These are phyloP conservation scores for Tulasnella sp. DNA, from an alignment of 768 basidiomycete species.

Conservation along the genomic window DNA sequence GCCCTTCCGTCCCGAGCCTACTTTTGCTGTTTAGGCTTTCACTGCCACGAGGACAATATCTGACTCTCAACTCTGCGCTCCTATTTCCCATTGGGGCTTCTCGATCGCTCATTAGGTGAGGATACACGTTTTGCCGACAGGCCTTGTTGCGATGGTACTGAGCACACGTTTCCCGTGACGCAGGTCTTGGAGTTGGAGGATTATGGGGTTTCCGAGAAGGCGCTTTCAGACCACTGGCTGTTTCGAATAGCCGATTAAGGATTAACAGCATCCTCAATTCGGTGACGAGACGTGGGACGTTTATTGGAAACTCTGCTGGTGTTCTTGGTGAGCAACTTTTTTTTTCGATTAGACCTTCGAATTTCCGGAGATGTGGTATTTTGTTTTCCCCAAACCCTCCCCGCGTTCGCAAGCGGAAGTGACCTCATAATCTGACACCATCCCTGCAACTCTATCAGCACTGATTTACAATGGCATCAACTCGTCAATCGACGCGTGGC, in stretches of 20 bases:
- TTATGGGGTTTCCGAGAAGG: slow-evolving; percentile 96
- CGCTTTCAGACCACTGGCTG: slow-evolving; percentile 77
- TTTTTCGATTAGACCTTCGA: background rate
- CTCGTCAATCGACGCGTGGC: slow-evolving; percentile 81
- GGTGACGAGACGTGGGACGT: slow-evolving; percentile 92
- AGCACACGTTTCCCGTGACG: slow-evolving; percentile 32
- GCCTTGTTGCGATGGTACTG: slow-evolving; percentile 9
- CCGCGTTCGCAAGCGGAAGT: background rate
- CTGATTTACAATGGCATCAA: slow-evolving; percentile 95
- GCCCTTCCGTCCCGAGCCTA: slow-evolving; percentile 38
- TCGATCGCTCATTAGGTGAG: slow-evolving; percentile 31
- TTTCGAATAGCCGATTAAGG: slow-evolving; percentile 80
- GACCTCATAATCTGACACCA: background rate
- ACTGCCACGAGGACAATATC: slow-evolving; percentile 36
- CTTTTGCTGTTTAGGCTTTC: slow-evolving; percentile 52
- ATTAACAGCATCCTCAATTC: slow-evolving; percentile 97
- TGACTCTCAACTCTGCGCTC: slow-evolving; percentile 37
- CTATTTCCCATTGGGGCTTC: slow-evolving; percentile 38
- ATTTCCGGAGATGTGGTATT: background rate
- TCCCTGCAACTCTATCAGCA: slow-evolving; percentile 48
- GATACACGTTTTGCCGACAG: slow-evolving; percentile 22
- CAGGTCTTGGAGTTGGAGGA: slow-evolving; percentile 93
- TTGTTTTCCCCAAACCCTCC: background rate
- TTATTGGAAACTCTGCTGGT: slow-evolving; percentile 97
- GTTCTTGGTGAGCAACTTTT: slow-evolving; percentile 74